Conservation (phyloP, 805 yeast genomes). For the Ogataea trehaloabstinens region DNA sequence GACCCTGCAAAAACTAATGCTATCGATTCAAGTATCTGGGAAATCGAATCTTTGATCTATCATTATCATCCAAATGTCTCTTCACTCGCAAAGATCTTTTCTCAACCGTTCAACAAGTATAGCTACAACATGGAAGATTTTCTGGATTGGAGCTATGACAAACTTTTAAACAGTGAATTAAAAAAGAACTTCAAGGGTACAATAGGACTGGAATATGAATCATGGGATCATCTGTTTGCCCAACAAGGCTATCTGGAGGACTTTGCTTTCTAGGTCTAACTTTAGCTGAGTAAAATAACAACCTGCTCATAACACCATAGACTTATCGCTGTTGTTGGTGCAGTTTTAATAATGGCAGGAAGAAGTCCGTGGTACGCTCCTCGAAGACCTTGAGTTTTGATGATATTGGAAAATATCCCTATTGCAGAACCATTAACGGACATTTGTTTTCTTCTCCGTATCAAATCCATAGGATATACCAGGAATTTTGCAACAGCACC, state of each 20-base stretch:
- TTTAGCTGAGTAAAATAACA: conserved; percentile 13
- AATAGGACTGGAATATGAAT: conserved; percentile 77
- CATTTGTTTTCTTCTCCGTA: conserved; percentile 77
- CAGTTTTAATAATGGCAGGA: conserved; percentile 71
- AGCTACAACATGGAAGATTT: conserved; percentile 91
- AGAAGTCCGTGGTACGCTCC: conserved; percentile 77
- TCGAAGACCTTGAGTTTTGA: conserved; percentile 53
- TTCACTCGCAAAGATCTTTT: conserved; percentile 80
- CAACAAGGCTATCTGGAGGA: conserved; percentile 24
- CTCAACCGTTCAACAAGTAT: conserved; percentile 86
- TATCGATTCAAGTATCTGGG: conserved; percentile 88
- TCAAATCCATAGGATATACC: conserved; percentile 83
- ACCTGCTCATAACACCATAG: conserved; percentile 33
- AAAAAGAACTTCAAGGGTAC: conserved; percentile 65
- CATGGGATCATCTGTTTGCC: conserved; percentile 40
- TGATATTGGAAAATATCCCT: conserved; percentile 37
- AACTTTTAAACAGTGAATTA: conserved; percentile 61
- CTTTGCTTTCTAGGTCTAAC: conserved; percentile 14
- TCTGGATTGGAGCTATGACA: conserved; percentile 81
- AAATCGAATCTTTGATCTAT: conserved; percentile 63
- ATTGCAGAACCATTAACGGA: conserved; percentile 16
- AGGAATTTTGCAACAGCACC: conserved; percentile 71
- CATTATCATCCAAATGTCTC: conserved; percentile 97
- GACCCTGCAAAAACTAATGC: conserved; percentile 84
- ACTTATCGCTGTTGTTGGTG: conserved; percentile 60